Evolutionary conservation across 257 asterid species (phyloP).

Genomic region (Linaria vulgaris): DNA sequence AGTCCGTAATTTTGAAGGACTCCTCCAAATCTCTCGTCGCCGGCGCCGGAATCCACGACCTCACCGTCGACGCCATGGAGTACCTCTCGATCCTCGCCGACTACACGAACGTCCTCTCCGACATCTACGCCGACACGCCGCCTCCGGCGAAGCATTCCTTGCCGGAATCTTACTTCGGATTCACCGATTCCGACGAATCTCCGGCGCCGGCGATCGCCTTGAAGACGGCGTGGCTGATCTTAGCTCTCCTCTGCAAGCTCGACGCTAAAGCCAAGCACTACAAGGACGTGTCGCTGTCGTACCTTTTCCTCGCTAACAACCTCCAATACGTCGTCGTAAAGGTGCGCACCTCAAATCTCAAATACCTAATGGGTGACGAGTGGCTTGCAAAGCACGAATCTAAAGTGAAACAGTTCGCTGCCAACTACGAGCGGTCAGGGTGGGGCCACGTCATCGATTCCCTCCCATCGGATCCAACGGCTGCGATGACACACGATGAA

Average conservation of each 20-base stretch:
- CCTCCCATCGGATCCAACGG: constrained; percentile 49
- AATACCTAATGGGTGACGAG: constrained; percentile 63
- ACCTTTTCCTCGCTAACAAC: constrained; percentile 81
- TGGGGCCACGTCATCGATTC: constrained; percentile 74
- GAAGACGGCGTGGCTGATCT: constrained; percentile 64
- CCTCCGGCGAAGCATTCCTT: constrained; percentile 33
- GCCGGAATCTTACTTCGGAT: constrained; percentile 54
- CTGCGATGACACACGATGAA: constrained; percentile 31
- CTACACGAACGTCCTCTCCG: constrained; percentile 58
- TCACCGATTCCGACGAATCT: constrained; percentile 56
- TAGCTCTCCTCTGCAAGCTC: constrained; percentile 65
- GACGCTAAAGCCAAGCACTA: constrained; percentile 65
- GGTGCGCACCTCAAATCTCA: constrained; percentile 63
- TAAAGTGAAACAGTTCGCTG: constrained; percentile 51
- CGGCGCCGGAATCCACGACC: constrained; percentile 65
- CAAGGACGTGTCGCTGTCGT: constrained; percentile 58
- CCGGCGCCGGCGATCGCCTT: constrained; percentile 46
- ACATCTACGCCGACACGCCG: constrained; percentile 48
- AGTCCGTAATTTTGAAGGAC: constrained; percentile 52
- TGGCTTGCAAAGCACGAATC: constrained; percentile 67
- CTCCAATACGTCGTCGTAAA: constrained; percentile 57
- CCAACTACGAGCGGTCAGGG: constrained; percentile 57
- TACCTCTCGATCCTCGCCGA: constrained; percentile 62
- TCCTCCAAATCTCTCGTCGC: constrained; percentile 49
- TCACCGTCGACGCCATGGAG: constrained; percentile 61